Evolutionary conservation across 2,329 filamentous ascomycete species (phyloP).

Genomic region (Trichoderma breve): DNA sequence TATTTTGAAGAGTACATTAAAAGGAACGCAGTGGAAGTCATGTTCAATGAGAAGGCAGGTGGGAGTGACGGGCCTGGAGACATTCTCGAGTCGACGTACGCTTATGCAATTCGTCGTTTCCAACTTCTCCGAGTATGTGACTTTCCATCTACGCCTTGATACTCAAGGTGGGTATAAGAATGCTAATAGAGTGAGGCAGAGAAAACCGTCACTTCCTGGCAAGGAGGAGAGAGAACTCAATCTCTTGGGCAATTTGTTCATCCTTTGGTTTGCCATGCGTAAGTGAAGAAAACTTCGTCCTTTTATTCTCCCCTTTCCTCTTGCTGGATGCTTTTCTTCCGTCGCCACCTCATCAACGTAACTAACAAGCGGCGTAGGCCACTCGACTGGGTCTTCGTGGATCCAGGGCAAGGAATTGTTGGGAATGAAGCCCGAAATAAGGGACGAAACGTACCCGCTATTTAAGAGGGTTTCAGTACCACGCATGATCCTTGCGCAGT

Average conservation of each 20-base stretch:
- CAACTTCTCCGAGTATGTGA: conserved; percentile 27
- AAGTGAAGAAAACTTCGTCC: conserved; percentile 25
- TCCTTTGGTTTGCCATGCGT: conserved; percentile 49
- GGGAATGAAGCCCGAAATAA: conserved; percentile 37
- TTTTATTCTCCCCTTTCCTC: not conserved
- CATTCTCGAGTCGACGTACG: conserved; percentile 27
- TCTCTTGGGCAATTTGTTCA: conserved; percentile 43
- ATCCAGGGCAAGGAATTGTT: conserved; percentile 42
- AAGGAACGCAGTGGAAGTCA: conserved; percentile 27
- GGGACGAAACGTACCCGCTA: conserved; percentile 39
- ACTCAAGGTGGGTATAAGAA: not conserved
- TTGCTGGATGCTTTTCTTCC: not conserved
- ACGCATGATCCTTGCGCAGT: conserved; percentile 46
- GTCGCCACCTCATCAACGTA: not conserved
- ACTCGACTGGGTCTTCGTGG: conserved; percentile 45
- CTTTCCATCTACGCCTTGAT: not conserved
- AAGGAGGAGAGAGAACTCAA: conserved; percentile 32
- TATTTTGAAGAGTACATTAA: conserved; percentile 39
- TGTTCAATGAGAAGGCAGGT: conserved; percentile 28
- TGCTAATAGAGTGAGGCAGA: not conserved
- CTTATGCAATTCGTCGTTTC: conserved; percentile 25
- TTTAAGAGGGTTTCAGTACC: conserved; percentile 40
- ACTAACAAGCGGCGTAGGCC: conserved; percentile 33
- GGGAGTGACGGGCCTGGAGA: not conserved
- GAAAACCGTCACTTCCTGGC: not conserved